These are phyloP conservation scores for Rubia peregrina DNA, from an alignment of 305 asterid species.

Conservation along the genomic window DNA sequence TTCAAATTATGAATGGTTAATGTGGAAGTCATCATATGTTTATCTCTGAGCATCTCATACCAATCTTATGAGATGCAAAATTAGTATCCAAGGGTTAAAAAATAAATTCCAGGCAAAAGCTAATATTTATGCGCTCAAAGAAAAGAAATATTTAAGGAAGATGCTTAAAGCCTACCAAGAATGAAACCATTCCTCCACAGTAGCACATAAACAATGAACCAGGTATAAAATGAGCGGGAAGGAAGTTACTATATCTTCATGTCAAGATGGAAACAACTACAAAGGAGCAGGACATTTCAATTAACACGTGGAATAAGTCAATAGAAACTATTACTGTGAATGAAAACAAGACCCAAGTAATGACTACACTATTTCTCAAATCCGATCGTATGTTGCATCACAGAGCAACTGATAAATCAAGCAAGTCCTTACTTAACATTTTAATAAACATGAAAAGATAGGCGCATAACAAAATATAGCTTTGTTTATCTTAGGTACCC, in stretches of 20 bases:
- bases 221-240: no score
- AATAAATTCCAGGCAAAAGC: background rate
- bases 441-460: background rate
- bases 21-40: no score
- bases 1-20: no score
- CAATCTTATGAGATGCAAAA: background rate
- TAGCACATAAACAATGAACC: no score
- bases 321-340: background rate
- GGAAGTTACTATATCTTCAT: no score
- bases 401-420: background rate
- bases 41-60: no score
- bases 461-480: constrained; percentile 6
- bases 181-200: background rate
- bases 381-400: background rate
- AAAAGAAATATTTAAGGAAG: background rate
- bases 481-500: constrained; percentile 93
- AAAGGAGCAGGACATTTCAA: background rate
- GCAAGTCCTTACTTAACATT: background rate
- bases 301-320: background rate
- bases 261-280: no score
- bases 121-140: background rate
- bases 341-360: background rate
- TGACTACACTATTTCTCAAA: background rate
- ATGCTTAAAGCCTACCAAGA: background rate
- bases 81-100: background rate